Base-by-base conservation (phyloP, 495 filamentous ascomycete species). In the Annulohypoxylon nitens region DNA sequence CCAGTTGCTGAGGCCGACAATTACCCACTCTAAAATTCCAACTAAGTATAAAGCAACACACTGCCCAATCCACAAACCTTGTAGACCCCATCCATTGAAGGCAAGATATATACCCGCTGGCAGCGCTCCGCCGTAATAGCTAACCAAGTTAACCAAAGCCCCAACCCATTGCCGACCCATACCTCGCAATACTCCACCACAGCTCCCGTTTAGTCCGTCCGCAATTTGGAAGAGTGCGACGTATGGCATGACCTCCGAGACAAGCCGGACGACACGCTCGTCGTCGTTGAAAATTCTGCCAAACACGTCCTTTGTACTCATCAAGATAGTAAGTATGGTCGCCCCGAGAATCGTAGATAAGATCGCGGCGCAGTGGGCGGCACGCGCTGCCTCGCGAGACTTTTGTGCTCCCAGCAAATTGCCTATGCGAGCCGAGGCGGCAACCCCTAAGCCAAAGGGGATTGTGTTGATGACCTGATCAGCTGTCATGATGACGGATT, bases 191-290 rank as follows among this genome's bases (percentile, higher is more conserved):
- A 88, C 89, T 6, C 94, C 94, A 9, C 94, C 94, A 76, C 94
- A 97, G 67, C 88, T 91, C 0, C 92, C 93, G 80, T 95, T 96
- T 63, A 97, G 79, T 2, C 94, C 94, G 79, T 97, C 94, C 0
- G 94, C 93, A 64, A 97, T 94, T 82, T 97, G 94, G 84, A 97
- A 97, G n/a, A 97, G 84, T 2, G 94, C 94, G 10, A 97, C 94
- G 73, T 88, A 94, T 51, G 93, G 94, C 82, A 97, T 89, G 45
- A 97, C 93, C 36, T 94, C 87, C 2, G 92, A 90, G 0, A 93
- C 95, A 2, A 97, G 85, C 3, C 73, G 76, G n/a, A 97, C 88
- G 0, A 97, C 94, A 6, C 84, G 78, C 5, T 84, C 78, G 75
- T 97, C 93, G 68, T 93, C 84, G 77, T 96, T 97, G 83, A 97